Base-by-base conservation (phyloP, 2,329 filamentous ascomycete genomes). In the Emergomyces pasteurianus region DNA sequence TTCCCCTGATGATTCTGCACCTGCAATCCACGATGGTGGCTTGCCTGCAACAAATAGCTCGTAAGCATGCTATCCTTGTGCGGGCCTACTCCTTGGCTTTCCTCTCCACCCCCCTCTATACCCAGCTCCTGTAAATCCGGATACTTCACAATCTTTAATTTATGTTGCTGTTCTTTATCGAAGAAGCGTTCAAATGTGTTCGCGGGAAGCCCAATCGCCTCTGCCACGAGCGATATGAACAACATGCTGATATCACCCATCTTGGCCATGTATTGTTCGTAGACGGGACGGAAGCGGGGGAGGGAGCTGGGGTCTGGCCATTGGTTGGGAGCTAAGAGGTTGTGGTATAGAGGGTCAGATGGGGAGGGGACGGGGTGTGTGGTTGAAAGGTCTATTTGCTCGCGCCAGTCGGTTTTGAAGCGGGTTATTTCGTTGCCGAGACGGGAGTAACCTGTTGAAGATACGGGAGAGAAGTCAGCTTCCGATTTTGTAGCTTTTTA, bases 121-220 rank as follows among this genome's bases (percentile, higher is more conserved):
- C 80, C 82, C 1, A 88, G 75, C 71, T 84, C 80, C n/a, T 77
- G 74, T 14, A 83, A 73, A 70, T 94, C 90, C 0, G 90, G 90
- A 70, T 94, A 95, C 76, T 89, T 90, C 63, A 95, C 86, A 62
- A 95, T 86, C 78, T 95, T 95, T 68, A 95, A 81, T 78, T 95
- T 95, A 77, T 95, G 89, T 76, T 94, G 90, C 77, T 78, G 80
- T 49, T 80, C 74, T 1, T 67, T 67, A 71, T 92, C 89, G 74
- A 92, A 92, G 78, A 92, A 95, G 67, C 83, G 84, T 70, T 84
- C 78, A 73, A 95, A 95, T 0, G 90, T 89, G 58, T 81, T 75
- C 0, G 79, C 64, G 0, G 87, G 83, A 6, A 95, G 79, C 10
- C 83, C 82, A 64, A 95, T 87, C n/a, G 89, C 87, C 76, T 95